phyloP scores from a whole-genome alignment of 148 eudicot genomes.

The Vaccinium corymbosum region DNA sequence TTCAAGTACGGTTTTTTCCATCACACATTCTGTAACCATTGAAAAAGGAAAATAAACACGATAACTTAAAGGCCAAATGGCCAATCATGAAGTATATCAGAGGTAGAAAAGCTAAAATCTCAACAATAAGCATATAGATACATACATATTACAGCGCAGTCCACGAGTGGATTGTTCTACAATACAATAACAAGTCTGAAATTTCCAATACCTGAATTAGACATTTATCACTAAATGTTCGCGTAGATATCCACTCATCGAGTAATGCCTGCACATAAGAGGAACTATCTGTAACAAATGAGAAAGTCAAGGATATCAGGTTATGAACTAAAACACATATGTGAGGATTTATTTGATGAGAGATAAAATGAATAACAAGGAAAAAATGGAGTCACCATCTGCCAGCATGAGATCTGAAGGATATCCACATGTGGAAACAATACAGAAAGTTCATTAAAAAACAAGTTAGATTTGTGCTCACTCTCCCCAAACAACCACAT shows the following conservation, averaged over 20 bases:
- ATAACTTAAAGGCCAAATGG: not conserved
- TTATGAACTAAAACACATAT: not conserved
- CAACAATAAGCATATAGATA: not conserved
- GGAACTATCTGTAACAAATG: not conserved
- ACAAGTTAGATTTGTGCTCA: not conserved
- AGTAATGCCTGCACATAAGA: constrained; percentile 67
- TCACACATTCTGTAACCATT: not conserved
- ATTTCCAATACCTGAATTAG: constrained; percentile 47
- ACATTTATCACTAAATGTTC: constrained; percentile 61
- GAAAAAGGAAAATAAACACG: not conserved
- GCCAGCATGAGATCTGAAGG: not conserved
- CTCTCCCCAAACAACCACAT: not conserved
- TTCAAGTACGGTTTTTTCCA: not conserved
- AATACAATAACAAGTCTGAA: not conserved
- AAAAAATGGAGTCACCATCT: not conserved
- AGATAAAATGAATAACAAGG: not conserved
- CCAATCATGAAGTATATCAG: not conserved
- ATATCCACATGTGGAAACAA: not conserved
- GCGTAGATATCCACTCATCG: constrained; percentile 96
- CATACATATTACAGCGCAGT: not conserved
- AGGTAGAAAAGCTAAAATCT: not conserved
- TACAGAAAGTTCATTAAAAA: not conserved
- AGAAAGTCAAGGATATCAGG: not conserved
- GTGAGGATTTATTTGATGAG: not conserved
- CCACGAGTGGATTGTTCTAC: constrained; percentile 9